Evolutionary conservation across 2,329 filamentous ascomycete species (phyloP), one percentile per base, ranked within the genome.

Genomic region (Aspergillus japonicus): DNA sequence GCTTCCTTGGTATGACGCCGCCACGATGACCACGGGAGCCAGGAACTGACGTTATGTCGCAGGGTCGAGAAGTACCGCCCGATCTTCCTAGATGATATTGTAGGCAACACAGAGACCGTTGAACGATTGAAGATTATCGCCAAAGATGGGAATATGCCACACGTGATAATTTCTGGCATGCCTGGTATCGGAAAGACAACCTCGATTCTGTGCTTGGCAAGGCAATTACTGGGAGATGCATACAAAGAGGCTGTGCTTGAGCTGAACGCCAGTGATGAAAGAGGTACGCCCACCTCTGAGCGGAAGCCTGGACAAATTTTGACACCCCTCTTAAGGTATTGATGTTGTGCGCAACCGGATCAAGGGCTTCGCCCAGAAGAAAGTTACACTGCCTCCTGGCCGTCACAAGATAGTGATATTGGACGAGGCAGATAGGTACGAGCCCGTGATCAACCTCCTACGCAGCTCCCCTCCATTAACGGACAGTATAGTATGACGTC

Each of bases 31-130:
- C 26, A 23, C 24, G 16, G 42, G 14, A 23, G 16, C 47, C 48
- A 35, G 58, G 62, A 71, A 48, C 70, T 62, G 50, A 58, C 52
- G 19, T 53, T 44, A 47, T 51, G 6, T 35, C 42, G n/a, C 64
- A 97, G 94, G 95, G 95, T 99, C 62, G 95, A 99, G 79, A 99
- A 99, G 77, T 99, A 98, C 80, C 86, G 95, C 44, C 95, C 95
- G 1, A 85, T 96, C 56, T 96, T 96, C 77, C 87, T 99, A 31
- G 92, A 98, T 78, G 94, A 99, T 79, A 89, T 99, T 56, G 95
- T 99, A 57, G 95, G 95, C 72, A 99, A 99, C 77, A 96, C 91
- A 21, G 95, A 99, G 76, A 99, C 95, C 1, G 92, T 99, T 69
- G 94, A 98, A 77, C 90, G 95, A 57, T 82, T 99, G 69, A 98